These are phyloP conservation scores for Paramyrothecium roridum DNA, from an alignment of 2,329 filamentous ascomycete genomes.

Conservation along the genomic window DNA sequence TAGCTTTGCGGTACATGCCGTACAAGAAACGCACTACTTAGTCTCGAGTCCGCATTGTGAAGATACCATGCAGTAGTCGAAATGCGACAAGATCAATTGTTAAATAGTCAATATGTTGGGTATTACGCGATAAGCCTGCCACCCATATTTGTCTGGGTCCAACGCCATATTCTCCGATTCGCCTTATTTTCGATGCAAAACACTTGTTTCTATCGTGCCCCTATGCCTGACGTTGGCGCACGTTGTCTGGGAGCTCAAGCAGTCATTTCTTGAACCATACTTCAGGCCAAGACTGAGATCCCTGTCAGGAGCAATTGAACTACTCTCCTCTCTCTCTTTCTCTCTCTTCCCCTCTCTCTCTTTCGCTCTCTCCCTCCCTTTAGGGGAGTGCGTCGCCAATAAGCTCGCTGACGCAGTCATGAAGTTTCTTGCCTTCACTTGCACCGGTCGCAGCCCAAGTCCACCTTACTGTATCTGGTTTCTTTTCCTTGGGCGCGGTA, in stretches of 20 bases:
- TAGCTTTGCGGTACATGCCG: too few relatives aligned
- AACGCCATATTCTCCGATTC: conserved; percentile 3
- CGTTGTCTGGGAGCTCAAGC: too few relatives aligned
- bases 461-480: conserved; percentile 19
- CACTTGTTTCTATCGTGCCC: neutral
- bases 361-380: conserved; percentile 1
- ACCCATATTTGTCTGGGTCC: neutral
- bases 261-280: too few relatives aligned
- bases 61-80: too few relatives aligned
- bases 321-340: too few relatives aligned
- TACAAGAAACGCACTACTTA: too few relatives aligned
- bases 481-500: conserved; percentile 11
- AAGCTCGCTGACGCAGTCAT: conserved; percentile 16
- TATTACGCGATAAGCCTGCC: conserved; percentile 4
- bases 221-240: too few relatives aligned
- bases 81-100: neutral
- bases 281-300: too few relatives aligned
- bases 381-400: conserved; percentile 14
- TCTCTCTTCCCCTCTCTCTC: too few relatives aligned
- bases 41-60: too few relatives aligned
- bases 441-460: conserved; percentile 19
- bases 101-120: neutral
- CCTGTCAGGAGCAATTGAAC: too few relatives aligned
- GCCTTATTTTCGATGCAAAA: neutral
- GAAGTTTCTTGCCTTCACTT: conserved; percentile 13